A percentile compares a stretch with the other conserved stretches of the same genome.
Evolutionary conservation across 2,329 filamentous ascomycete species (phyloP).

Genomic region (Hypoxylon sp.): DNA sequence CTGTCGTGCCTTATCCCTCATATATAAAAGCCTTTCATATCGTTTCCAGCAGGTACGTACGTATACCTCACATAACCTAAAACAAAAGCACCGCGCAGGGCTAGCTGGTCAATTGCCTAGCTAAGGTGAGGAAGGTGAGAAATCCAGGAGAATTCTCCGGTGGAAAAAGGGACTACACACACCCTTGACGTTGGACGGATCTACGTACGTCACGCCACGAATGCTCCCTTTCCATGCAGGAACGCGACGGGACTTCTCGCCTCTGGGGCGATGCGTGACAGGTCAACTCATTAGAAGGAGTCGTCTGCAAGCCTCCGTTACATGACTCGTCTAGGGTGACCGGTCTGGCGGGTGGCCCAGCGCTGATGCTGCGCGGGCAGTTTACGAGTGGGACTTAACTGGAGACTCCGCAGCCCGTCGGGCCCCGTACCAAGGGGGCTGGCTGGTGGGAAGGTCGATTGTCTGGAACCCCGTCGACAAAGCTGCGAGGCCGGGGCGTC

Average conservation of each 20-base stretch:
- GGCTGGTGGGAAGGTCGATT: not conserved
- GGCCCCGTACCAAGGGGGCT: not conserved
- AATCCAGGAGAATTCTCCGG: conserved; percentile 4
- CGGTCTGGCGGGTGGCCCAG: conserved; percentile 14
- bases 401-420: not conserved
- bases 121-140: conserved; percentile 6
- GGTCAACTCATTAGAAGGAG: conserved; percentile 31
- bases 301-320: conserved; percentile 6
- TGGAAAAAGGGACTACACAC: not conserved
- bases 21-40: no score
- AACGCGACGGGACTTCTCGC: conserved; percentile 18
- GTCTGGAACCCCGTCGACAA: not conserved
- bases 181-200: not conserved
- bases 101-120: not conserved
- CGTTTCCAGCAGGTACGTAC: no score
- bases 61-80: conserved; percentile 1
- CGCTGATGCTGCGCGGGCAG: conserved; percentile 1
- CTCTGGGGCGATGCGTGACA: conserved; percentile 23
- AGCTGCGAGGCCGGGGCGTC: not conserved
- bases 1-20: not conserved
- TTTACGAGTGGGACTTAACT: not conserved
- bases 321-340: conserved; percentile 9
- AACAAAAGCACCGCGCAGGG: conserved; percentile 31
- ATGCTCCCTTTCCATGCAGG: conserved; percentile 32
- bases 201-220: conserved; percentile 19